Evolutionary conservation across 371 early-diverging fungal genomes (phyloP), one percentile per base, ranked within the genome.

Genomic region (Coemansia sp.): DNA sequence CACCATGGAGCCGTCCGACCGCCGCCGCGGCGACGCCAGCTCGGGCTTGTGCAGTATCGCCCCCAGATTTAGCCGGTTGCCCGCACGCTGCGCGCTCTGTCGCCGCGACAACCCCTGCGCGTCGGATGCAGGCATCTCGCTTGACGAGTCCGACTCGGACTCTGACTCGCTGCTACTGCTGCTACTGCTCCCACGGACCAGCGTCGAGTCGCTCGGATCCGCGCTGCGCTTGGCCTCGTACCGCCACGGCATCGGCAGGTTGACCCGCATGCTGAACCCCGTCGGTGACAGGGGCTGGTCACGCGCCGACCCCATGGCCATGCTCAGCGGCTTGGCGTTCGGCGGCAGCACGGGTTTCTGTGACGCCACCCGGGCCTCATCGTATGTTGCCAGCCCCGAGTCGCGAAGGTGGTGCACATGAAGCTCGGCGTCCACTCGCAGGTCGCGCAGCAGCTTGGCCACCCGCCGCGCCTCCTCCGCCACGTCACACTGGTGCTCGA

Each of bases 371-470:
- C 20, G n/a, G 3, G 81, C 72, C 14, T 56, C 55, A 16, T 72
- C 80, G 35, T 82, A 84, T 2, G 79, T 69, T 5, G 69, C 57
- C 41, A 79, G 72, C 12, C 70, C 79, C 4, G 74, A 75, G 7
- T 63, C 63, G n/a, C 79, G 79, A 59, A 86, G 59, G 34, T 76
- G 80, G 42, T 83, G 75, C 16, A 86, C 84, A 26, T 76, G 77
- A 38, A 85, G 71, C 51, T 84, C 83, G 0, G 84, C 86, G 7
- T 66, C 72, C 14, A 86, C 83, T 4, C 86, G 77, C 60, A 86
- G 56, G 55, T 82, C 82, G 40, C 81, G 79, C 50, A 86, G 56
- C 16, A 86, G 75, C 7, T 70, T 76, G 14, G 52, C 57, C 26
- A 86, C 75, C 31, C 84, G 66, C 10, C 76, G 63, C 43, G 66